phyloP scores from a whole-genome alignment of 352 stramenopile genomes.

The Phytophthora constricta region DNA sequence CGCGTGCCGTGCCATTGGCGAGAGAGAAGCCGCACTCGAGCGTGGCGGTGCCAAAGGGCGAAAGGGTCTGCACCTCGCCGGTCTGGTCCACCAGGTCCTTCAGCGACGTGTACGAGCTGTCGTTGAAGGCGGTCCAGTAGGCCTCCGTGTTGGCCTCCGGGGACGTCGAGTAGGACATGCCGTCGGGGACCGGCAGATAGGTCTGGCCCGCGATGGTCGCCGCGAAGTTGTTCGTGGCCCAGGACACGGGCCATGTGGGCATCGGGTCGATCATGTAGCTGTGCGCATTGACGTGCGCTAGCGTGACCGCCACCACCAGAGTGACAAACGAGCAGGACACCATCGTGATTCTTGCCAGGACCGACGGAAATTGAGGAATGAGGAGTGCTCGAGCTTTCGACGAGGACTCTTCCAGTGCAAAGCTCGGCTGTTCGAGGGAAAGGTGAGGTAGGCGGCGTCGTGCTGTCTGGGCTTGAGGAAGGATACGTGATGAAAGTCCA shows the following conservation, averaged over 20 bases:
- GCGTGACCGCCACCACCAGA: constrained; percentile 9
- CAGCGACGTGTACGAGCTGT: constrained; percentile 53
- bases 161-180: constrained; percentile 35
- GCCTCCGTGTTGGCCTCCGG: constrained; percentile 36
- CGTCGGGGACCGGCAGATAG: constrained; percentile 26
- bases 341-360: constrained; percentile 12
- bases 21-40: constrained; percentile 45
- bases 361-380: constrained; percentile 30
- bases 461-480: constrained; percentile 27
- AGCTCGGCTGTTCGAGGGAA: constrained; percentile 21
- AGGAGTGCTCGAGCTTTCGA: not conserved
- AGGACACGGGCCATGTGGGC: constrained; percentile 39
- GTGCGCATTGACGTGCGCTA: constrained; percentile 33
- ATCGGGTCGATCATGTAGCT: constrained; percentile 46
- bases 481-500: constrained; percentile 20
- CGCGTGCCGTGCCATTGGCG: constrained; percentile 35
- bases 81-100: constrained; percentile 43
- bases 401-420: not conserved
- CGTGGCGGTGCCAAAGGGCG: constrained; percentile 37
- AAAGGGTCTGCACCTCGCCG: constrained; percentile 28
- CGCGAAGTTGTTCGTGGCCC: constrained; percentile 34
- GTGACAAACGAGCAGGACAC: constrained; percentile 21
- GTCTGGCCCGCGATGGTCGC: constrained; percentile 27
- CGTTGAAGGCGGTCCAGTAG: constrained; percentile 45
- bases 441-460: constrained; percentile 27